phyloP scores from a whole-genome alignment of 495 filamentous ascomycete genomes.

The Letharia lupina region DNA sequence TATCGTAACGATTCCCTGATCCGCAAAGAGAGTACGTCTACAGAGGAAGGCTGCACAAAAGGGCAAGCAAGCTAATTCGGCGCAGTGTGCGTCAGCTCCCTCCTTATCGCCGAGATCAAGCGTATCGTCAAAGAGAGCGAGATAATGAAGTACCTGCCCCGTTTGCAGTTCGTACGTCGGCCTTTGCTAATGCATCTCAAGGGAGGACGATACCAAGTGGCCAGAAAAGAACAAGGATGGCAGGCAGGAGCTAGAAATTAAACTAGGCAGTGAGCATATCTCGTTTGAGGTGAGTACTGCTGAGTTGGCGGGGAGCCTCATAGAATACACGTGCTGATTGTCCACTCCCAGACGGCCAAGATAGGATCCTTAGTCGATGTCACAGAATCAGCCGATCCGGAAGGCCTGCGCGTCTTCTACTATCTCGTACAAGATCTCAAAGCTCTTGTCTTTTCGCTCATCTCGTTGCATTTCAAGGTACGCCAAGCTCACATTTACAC shows the following conservation, averaged over 20 bases:
- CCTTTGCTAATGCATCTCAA: slow-evolving; percentile 35
- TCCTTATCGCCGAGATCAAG: slow-evolving; percentile 93
- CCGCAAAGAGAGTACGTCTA: slow-evolving; percentile 89
- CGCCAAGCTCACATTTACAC: not conserved
- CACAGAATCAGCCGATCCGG: slow-evolving; percentile 89
- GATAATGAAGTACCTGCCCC: slow-evolving; percentile 75
- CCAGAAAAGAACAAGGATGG: slow-evolving; percentile 99
- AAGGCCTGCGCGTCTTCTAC: slow-evolving; percentile 98
- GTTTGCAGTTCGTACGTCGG: not conserved
- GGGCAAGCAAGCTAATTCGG: slow-evolving; percentile 11
- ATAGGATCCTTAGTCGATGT: slow-evolving; percentile 97
- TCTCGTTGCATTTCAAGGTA: slow-evolving; percentile 96
- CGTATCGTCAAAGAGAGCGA: slow-evolving; percentile 96
- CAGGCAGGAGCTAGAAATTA: slow-evolving; percentile 92
- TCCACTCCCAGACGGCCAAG: slow-evolving; percentile 71
- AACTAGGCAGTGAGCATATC: slow-evolving; percentile 91
- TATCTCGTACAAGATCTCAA: slow-evolving; percentile 98
- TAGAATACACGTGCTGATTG: slow-evolving; percentile 12
- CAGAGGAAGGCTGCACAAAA: not conserved
- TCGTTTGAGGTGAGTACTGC: slow-evolving; percentile 72
- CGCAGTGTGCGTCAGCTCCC: slow-evolving; percentile 88
- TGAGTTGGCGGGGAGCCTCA: not conserved
- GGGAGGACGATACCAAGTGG: slow-evolving; percentile 99
- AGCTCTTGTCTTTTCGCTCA: slow-evolving; percentile 92
- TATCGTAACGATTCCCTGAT: slow-evolving; percentile 98